Evolutionary conservation across 306 rosid species (phyloP), one percentile per base, ranked within the genome.

Genomic region (Gastrolobium villosum): DNA sequence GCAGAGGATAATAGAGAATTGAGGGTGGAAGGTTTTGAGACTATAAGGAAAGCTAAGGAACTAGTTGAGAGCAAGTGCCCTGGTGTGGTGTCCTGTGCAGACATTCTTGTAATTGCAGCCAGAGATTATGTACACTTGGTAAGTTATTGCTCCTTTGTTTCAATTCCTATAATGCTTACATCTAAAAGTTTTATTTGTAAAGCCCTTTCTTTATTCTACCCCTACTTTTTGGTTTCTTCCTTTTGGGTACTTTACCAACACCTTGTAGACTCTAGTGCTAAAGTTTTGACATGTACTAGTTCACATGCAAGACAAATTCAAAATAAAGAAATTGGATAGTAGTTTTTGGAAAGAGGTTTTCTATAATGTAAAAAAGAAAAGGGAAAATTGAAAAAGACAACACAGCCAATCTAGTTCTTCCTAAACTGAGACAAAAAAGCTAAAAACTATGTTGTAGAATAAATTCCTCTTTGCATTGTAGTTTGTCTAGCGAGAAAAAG

Each of bases 81-180:
- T 1, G 92, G 87, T 41, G 88, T 82, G 41, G 98, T 90, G 40
- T 94, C 98, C 3, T 94, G 98, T 86, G 97, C 98, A 1, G 98
- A 94, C 76, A 90, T 94, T 79, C 94, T 92, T 62, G 97, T 94
- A 37, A 89, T 94, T 80, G 93, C 93, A 56, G 97, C 98, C 63
- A 90, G 98, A 87, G 98, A 94, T 82, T 92, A 45, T 75, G 92
- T 92, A 45, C 98, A 92, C 77, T 69, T 92, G 79, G 98, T 92
- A 41, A 85, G 87, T 83, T 2, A 40, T 35, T 50, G 0, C 15
- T 65, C 4, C 37, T 43, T 52, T 44, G n/a, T 55, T 77, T 37
- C 57, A 4, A 32, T 15, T 65, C 60, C 4, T 66, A 46, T 6
- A 66, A 81, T 60, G 5, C 72, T 35, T 11, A 41, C 45, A 34